Conservation (phyloP, 306 rosid species). For the Neltuma alba region DNA sequence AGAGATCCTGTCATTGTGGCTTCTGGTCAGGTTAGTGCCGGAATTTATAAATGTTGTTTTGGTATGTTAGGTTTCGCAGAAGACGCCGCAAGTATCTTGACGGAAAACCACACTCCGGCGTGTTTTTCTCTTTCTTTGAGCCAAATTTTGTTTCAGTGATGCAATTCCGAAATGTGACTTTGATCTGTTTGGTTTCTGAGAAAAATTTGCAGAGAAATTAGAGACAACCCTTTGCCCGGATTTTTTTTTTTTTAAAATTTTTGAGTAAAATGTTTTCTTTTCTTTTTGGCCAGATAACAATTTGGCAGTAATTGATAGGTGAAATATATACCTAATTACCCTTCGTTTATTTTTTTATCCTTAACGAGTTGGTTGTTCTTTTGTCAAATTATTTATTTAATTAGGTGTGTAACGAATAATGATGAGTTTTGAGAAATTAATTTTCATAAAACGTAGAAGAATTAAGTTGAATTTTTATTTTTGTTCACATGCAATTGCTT, state of each 20-base stretch:
- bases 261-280: neutral
- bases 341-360: neutral
- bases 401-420: neutral
- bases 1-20: conserved; percentile 90
- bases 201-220: neutral
- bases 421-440: neutral
- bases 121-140: neutral
- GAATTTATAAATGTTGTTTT: conserved; percentile 9
- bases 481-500: neutral
- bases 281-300: neutral
- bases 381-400: neutral
- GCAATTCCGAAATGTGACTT: neutral
- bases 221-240: neutral
- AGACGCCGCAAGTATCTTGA: conserved; percentile 28
- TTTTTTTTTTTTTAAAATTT: neutral
- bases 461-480: neutral
- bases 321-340: neutral
- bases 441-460: neutral
- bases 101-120: neutral
- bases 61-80: conserved; percentile 32
- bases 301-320: neutral
- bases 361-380: neutral
- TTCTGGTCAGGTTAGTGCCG: conserved; percentile 77
- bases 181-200: neutral
- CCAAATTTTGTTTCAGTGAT: neutral